These are phyloP conservation scores for Kalanchoe fedtschenkoi DNA, from an alignment of 164 flowering plant species.

Conservation along the genomic window DNA sequence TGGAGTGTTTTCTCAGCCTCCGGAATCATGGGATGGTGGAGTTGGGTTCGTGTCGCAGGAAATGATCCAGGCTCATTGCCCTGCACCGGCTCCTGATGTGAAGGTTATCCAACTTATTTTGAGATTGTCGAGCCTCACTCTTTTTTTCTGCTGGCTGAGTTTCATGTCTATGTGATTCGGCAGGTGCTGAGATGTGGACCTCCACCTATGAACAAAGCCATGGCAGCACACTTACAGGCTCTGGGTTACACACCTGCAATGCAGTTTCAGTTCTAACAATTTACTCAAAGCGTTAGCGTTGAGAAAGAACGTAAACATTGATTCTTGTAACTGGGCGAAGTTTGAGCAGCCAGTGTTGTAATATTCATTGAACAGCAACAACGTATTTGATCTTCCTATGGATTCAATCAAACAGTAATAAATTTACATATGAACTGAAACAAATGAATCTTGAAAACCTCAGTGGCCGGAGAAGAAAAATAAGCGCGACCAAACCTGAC, in stretches of 20 bases:
- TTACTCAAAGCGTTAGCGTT: too few relatives aligned
- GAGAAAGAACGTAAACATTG: too few relatives aligned
- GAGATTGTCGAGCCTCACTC: not conserved
- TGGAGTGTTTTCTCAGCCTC: constrained; percentile 48
- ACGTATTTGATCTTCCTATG: too few relatives aligned
- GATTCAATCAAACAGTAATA: too few relatives aligned
- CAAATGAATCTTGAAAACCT: too few relatives aligned
- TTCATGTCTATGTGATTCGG: not conserved
- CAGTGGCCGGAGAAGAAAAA: too few relatives aligned
- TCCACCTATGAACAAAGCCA: constrained; percentile 23
- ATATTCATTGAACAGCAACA: too few relatives aligned
- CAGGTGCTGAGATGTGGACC: constrained; percentile 21
- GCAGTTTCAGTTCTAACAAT: constrained; percentile 15
- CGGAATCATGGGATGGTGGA: constrained; percentile 92
- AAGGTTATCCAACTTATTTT: too few relatives aligned
- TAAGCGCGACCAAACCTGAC: too few relatives aligned
- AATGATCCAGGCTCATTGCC: constrained; percentile 84
- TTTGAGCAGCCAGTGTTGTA: too few relatives aligned
- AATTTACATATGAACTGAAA: too few relatives aligned
- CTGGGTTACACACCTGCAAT: constrained; percentile 16
- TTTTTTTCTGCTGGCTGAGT: not conserved
- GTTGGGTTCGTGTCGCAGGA: constrained; percentile 93
- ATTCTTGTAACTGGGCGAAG: too few relatives aligned
- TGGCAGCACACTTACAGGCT: constrained; percentile 16
- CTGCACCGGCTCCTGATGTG: constrained; percentile 79